Evolutionary conservation across 2,329 filamentous ascomycete genomes (phyloP).

Genomic region (Zymoseptoria tritici): DNA sequence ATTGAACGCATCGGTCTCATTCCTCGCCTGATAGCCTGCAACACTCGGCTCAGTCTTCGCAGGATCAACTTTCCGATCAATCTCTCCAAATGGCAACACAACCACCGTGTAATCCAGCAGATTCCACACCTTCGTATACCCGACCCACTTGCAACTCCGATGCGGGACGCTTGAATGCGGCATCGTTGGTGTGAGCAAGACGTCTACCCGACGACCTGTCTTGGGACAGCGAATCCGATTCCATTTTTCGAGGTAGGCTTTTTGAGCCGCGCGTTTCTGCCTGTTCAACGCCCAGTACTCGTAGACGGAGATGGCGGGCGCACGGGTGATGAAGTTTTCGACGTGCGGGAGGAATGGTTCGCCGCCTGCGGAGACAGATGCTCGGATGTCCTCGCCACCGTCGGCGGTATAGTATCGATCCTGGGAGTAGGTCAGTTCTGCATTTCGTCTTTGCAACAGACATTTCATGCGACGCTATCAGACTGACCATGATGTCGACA

Average conservation of each 20-base stretch:
- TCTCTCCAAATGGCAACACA: constrained; percentile 48
- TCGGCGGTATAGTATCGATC: constrained; percentile 57
- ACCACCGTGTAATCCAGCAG: constrained; percentile 50
- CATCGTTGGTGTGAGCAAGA: constrained; percentile 53
- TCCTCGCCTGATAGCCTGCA: constrained; percentile 40
- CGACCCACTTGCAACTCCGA: constrained; percentile 22
- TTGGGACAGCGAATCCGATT: constrained; percentile 35
- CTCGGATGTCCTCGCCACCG: constrained; percentile 55
- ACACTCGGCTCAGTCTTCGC: constrained; percentile 25
- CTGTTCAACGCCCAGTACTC: constrained; percentile 62
- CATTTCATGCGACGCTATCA: not conserved
- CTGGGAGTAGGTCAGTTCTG: constrained; percentile 21
- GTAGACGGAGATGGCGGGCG: constrained; percentile 51
- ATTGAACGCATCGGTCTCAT: constrained; percentile 47
- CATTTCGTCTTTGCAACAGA: not conserved
- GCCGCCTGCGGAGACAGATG: constrained; percentile 47
- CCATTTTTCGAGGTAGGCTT: constrained; percentile 55
- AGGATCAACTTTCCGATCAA: constrained; percentile 33
- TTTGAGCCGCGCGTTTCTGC: constrained; percentile 47
- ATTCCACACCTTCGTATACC: constrained; percentile 29
- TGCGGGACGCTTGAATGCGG: constrained; percentile 52
- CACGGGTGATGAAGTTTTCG: constrained; percentile 47
- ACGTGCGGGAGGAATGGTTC: constrained; percentile 56
- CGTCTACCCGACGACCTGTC: constrained; percentile 43
- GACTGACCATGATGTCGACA: constrained; percentile 46